phyloP scores from a whole-genome alignment of 2,329 filamentous ascomycete species.

The Raffaelea albimanens region DNA sequence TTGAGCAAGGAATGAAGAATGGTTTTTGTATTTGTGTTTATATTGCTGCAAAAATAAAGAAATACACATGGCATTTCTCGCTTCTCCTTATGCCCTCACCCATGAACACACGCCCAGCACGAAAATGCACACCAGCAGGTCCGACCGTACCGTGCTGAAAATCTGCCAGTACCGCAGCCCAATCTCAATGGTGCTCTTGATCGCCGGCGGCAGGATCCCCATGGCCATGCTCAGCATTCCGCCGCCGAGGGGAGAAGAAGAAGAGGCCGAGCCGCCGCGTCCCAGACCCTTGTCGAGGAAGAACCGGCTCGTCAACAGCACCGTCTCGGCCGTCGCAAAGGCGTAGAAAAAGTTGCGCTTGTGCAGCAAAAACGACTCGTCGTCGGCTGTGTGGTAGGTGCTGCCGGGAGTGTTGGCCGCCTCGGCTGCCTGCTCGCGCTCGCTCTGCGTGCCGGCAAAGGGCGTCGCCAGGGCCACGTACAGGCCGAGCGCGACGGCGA shows the following conservation, averaged over 20 bases:
- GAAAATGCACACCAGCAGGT: slow-evolving; percentile 70
- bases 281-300: slow-evolving; percentile 51
- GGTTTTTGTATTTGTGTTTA: too few species aligned
- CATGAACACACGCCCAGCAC: slow-evolving; percentile 54
- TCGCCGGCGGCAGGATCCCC: slow-evolving; percentile 56
- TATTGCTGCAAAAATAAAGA: too few species aligned
- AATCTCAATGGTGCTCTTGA: slow-evolving; percentile 51
- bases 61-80: too few species aligned
- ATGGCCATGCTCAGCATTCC: slow-evolving; percentile 49
- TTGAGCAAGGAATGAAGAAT: too few species aligned
- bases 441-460: slow-evolving; percentile 56
- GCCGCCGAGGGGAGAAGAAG: too few species aligned
- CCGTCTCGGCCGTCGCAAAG: slow-evolving; percentile 69
- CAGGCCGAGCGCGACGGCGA: slow-evolving; percentile 59
- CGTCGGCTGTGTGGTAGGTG: slow-evolving; percentile 5
- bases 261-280: slow-evolving; percentile 20
- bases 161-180: slow-evolving; percentile 60
- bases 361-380: slow-evolving; percentile 9
- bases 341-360: slow-evolving; percentile 56
- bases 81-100: slow-evolving; percentile 20
- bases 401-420: slow-evolving; percentile 14
- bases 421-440: slow-evolving; percentile 38
- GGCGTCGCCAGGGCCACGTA: slow-evolving; percentile 61
- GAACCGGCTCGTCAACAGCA: slow-evolving; percentile 62
- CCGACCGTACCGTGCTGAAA: slow-evolving; percentile 59